Base-by-base conservation (phyloP, 208 protist species). In the Porcisia deanei region DNA sequence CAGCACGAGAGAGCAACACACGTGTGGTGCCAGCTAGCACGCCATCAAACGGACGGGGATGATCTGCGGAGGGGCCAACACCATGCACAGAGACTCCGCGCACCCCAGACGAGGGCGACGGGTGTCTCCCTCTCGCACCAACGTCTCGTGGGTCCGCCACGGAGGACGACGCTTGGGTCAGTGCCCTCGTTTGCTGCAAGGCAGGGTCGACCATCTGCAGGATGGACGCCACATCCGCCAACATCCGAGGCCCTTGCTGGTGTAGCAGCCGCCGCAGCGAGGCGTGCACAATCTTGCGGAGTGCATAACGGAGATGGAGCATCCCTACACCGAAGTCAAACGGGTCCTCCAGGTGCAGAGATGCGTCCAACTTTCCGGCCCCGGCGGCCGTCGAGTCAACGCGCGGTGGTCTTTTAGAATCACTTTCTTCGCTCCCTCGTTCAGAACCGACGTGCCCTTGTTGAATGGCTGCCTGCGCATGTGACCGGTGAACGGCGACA, bases 201-300 rank as follows among this genome's bases (percentile, higher is more conserved):
- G 71, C 25, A 30, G 73, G 69, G 69, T 94, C 88, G 6, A 89
- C 72, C 67, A 84, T 74, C 69, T 81, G 57, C 25, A 91, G 76
- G 85, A 92, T 87, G 65, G 86, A 85, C 53, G 86, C 76, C 85
- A 94, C 92, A 57, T 90, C 89, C 1, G 83, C 86, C 55, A 95
- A 78, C 63, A 80, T 76, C 61, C 75, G 83, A 12, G 93, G 84
- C 22, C 77, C 79, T 49, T 93, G 88, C 58, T 92, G 84, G 34
- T 82, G 73, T 16, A 85, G 84, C 47, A 92, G 79, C 2, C 88
- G 89, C 2, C 93, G 93, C 75, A 94, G 80, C 3, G 87, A 89
- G 20, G 85, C 85, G 79, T 97, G 93, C 43, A 97, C 85, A 30
- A 95, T 83, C 71, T 97, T 97, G 64, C 89, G 85, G 47, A 97